Evolutionary conservation across 1,284 basidiomycete species (phyloP).

Genomic region (Kalmanozyma brasiliensis): DNA sequence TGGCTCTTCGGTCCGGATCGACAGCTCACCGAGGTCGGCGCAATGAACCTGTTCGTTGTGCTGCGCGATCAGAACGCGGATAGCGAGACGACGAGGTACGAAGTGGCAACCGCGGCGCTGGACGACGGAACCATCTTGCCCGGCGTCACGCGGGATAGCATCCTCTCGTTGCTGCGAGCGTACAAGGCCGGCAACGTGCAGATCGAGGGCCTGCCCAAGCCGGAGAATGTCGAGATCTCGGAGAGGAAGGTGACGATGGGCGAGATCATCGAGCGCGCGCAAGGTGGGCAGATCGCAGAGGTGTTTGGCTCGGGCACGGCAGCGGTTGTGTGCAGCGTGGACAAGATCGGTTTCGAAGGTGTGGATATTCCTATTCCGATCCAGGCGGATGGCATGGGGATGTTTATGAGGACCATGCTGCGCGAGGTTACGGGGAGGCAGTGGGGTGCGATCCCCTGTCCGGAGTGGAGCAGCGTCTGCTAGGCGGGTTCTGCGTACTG

Average conservation of each 20-base stretch:
- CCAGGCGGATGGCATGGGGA: conserved; percentile 44
- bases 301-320: conserved; percentile 54
- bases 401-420: conserved; percentile 46
- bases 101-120: conserved; percentile 70
- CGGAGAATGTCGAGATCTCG: conserved; percentile 27
- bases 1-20: conserved; percentile 50
- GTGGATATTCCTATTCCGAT: conserved; percentile 44
- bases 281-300: conserved; percentile 33
- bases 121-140: conserved; percentile 85
- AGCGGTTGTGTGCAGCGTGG: conserved; percentile 51
- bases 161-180: conserved; percentile 76
- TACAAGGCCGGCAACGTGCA: conserved; percentile 75
- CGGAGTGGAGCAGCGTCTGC: conserved; percentile 52
- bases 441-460: conserved; percentile 42
- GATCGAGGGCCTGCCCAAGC: conserved; percentile 46
- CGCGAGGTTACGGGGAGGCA: conserved; percentile 47
- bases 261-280: conserved; percentile 41
- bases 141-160: conserved; percentile 89
- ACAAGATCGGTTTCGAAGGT: conserved; percentile 50
- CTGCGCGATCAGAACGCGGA: conserved; percentile 39
- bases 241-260: conserved; percentile 52
- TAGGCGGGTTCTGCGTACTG: conserved; percentile 8
- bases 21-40: conserved; percentile 54
- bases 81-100: conserved; percentile 21
- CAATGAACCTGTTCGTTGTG: conserved; percentile 57